Percentiles rank a stretch among this genome's conserved stretches.
phyloP scores from a whole-genome alignment of 2,329 filamentous ascomycete genomes.

The Trichoderma sp. region DNA sequence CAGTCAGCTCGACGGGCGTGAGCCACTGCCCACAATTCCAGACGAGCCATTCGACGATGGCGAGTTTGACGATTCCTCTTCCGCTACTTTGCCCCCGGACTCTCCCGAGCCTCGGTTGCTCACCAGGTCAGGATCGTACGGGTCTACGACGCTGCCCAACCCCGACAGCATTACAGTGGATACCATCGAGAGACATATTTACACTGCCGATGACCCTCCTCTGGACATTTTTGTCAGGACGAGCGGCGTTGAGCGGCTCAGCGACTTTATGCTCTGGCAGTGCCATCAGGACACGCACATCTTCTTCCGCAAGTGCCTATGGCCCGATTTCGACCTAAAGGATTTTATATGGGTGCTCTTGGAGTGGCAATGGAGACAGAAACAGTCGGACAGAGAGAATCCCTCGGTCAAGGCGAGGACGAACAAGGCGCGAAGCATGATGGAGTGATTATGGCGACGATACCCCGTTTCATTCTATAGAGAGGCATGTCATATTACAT shows the following conservation, averaged over 20 bases:
- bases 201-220: conserved; percentile 80
- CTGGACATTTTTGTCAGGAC: conserved; percentile 89
- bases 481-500: conserved; percentile 12
- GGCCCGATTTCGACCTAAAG: conserved; percentile 95
- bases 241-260: conserved; percentile 86
- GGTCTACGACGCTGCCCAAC: conserved; percentile 54
- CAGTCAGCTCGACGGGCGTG: conserved; percentile 53
- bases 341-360: conserved; percentile 88
- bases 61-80: conserved; percentile 54
- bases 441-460: conserved; percentile 24
- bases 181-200: conserved; percentile 80
- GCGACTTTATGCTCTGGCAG: conserved; percentile 99
- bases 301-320: conserved; percentile 86
- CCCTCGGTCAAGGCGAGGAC: conserved; percentile 35
- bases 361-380: conserved; percentile 76
- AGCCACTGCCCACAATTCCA: conserved; percentile 47
- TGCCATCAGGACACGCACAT: conserved; percentile 90
- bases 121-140: conserved; percentile 32
- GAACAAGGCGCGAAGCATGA: conserved; percentile 27
- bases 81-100: conserved; percentile 56
- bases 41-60: conserved; percentile 45
- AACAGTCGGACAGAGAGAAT: conserved; percentile 53
- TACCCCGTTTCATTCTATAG: conserved; percentile 22
- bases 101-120: conserved; percentile 45
- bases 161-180: conserved; percentile 83